Percentiles rank a stretch among this genome's conserved stretches.
Conservation (phyloP, 2,329 filamentous ascomycete genomes). For the Pseudogymnoascus verrucosus region DNA sequence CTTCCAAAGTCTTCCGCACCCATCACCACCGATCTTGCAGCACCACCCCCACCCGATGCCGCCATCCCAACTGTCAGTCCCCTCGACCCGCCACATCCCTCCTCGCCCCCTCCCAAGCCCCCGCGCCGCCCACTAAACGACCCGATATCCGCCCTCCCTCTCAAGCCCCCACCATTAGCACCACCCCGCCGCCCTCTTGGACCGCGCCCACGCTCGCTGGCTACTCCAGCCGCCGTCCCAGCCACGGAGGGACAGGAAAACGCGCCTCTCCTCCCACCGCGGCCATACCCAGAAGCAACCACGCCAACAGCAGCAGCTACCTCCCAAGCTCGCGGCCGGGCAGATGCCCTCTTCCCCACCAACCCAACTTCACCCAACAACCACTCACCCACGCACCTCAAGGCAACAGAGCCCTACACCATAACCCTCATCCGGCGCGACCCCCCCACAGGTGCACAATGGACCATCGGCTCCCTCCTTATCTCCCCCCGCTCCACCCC, state of each 20-base stretch:
- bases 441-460: conserved; percentile 59
- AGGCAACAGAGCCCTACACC: conserved; percentile 17
- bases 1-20: conserved; percentile 13
- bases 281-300: not conserved
- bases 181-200: not conserved
- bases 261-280: not conserved
- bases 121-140: not conserved
- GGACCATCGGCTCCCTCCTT: conserved; percentile 54
- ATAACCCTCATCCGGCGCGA: conserved; percentile 63
- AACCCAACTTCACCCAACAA: not conserved
- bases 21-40: not conserved
- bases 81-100: not conserved
- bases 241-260: not conserved
- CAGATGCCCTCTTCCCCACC: not conserved
- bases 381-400: not conserved
- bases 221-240: not conserved
- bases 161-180: not conserved
- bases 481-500: not conserved
- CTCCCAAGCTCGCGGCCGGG: not conserved
- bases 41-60: not conserved
- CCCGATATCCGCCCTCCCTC: not conserved
- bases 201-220: not conserved
- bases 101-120: not conserved
- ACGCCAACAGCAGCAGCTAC: not conserved
- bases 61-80: not conserved